Conservation (phyloP, 2,329 filamentous ascomycete species). For the Aspergillus sp. region DNA sequence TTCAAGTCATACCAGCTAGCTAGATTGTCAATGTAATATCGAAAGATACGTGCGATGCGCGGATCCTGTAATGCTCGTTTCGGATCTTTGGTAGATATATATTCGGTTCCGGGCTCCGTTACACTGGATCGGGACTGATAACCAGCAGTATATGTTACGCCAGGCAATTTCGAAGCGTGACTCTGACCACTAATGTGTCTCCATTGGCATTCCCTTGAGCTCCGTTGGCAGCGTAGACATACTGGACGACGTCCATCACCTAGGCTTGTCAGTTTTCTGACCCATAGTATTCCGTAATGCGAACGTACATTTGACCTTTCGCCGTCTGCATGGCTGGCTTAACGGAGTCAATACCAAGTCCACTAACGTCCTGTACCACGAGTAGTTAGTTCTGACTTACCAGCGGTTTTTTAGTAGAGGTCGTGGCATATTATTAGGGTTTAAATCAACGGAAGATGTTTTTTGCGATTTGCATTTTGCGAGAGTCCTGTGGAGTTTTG, state of each 20-base stretch:
- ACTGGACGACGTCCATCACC: slow-evolving; percentile 5
- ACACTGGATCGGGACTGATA: neutral
- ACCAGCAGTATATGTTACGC: neutral
- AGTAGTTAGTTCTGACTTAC: neutral
- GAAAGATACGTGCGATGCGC: slow-evolving; percentile 23
- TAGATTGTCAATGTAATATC: slow-evolving; percentile 32
- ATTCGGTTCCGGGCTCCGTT: neutral
- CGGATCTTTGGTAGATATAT: slow-evolving; percentile 6
- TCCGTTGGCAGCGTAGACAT: slow-evolving; percentile 1
- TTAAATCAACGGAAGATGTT: neutral
- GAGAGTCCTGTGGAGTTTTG: neutral
- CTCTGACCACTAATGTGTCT: neutral
- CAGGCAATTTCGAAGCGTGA: neutral
- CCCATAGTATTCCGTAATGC: neutral
- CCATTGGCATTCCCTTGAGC: slow-evolving; percentile 4
- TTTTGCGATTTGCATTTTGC: neutral
- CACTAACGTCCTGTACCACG: neutral
- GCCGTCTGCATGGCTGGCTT: slow-evolving; percentile 4
- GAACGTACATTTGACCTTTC: slow-evolving; percentile 5
- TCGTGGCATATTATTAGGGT: neutral
- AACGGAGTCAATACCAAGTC: neutral
- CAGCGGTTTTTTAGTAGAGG: neutral
- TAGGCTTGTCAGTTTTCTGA: neutral
- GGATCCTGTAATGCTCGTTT: slow-evolving; percentile 5
- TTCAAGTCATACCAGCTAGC: slow-evolving; percentile 46